Evolutionary conservation across 371 early-diverging fungal species (phyloP).

Genomic region (Cokeromyces recurvatus): DNA sequence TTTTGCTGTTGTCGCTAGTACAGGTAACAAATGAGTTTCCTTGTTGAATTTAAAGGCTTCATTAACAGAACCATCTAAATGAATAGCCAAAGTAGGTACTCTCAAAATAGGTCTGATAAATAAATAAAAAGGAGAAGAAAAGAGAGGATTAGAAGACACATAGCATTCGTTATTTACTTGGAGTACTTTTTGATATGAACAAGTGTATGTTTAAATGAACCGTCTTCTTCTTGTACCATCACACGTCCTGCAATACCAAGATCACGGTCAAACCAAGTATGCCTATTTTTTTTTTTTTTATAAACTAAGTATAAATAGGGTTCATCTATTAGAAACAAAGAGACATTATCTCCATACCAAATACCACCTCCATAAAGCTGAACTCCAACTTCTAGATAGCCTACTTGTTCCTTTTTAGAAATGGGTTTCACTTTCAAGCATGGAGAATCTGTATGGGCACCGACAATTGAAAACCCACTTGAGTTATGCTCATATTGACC

Average conservation of each 20-base stretch:
- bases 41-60: conserved; percentile 89
- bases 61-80: conserved; percentile 78
- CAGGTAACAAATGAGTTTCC: conserved; percentile 84
- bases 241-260: conserved; percentile 95
- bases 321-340: not conserved
- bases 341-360: conserved; percentile 59
- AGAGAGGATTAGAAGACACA: not conserved
- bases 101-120: conserved; percentile 79
- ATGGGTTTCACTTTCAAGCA: conserved; percentile 91
- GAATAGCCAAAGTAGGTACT: conserved; percentile 96
- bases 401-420: conserved; percentile 78
- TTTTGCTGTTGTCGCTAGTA: conserved; percentile 73
- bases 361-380: conserved; percentile 92
- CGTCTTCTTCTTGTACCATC: conserved; percentile 70
- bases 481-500: conserved; percentile 73
- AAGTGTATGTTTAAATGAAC: conserved; percentile 65
- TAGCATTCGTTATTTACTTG: too few relatives aligned
- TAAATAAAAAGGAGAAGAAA: not conserved
- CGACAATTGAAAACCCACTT: conserved; percentile 77
- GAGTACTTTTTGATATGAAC: conserved; percentile 73
- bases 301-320: not conserved
- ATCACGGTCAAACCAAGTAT: conserved; percentile 99
- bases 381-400: conserved; percentile 90
- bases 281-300: conserved; percentile 47
- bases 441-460: conserved; percentile 96